Base-by-base conservation (phyloP, 768 basidiomycete species). In the Podaxis sp. region DNA sequence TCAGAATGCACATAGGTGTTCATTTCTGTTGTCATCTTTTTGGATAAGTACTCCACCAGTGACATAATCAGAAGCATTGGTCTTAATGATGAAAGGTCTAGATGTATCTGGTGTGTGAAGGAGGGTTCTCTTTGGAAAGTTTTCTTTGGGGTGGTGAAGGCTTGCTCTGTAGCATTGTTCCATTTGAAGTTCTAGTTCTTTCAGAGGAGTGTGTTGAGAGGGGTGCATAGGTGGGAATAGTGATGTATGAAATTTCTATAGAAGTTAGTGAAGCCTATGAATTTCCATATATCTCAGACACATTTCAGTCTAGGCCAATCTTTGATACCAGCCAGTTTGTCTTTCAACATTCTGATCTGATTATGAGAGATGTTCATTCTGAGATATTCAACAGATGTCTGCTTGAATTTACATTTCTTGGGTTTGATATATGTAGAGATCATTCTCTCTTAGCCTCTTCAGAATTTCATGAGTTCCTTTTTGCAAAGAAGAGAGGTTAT, bases 181-280 rank as follows among this genome's bases (percentile, higher is more conserved):
- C 22, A 22, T 22, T 22, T 22, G 22, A 22, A 22, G 22, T 22
- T 22, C 22, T 22, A 2, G 22, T 22, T 22, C 22, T 22, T 22
- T 22, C 22, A 22, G 22, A 24, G 24, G 24, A 24, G 24, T 24
- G 24, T 2, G 2, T 2, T 25, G 24, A 25, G 24, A 25, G 24
- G 24, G 24, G 2, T 2, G 2, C 24, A 25, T 25, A 25, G 24
- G 24, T 25, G 24, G 24, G 75, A 69, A 64, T 72, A 82, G n/a
- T 72, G 61, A 17, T 66, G 3, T 17, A 82, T 77, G 68, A 82
- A 82, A 0, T 73, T 58, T 2, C 74, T 62, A 56, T 82, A 83
- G 63, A 80, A 83, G 66, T 81, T 82, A 2, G 70, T 66, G 60
- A 83, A 81, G 3, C 79, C 78, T 1, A 82, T 61, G 68, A 82